Percentiles rank a stretch among this genome's conserved stretches.
Conservation (phyloP, 2,329 filamentous ascomycete species). For the Trichoderma brevicompactum region DNA sequence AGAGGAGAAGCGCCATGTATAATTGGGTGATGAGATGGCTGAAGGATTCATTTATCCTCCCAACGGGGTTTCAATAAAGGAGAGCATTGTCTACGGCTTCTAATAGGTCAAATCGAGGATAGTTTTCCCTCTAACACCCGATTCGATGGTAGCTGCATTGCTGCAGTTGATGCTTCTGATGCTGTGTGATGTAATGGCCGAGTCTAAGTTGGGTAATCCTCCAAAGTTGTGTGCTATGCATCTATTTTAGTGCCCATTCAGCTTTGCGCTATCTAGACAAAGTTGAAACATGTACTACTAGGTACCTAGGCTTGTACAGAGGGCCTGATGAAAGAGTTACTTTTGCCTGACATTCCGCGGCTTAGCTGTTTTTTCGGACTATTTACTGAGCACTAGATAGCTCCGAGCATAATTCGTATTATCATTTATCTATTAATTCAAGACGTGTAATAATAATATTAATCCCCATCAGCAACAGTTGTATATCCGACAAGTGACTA, state of each 20-base stretch:
- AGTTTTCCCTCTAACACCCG: background rate
- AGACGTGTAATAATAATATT: no score
- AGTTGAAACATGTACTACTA: background rate
- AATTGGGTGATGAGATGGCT: conserved; percentile 7
- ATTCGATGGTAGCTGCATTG: background rate
- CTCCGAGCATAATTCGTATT: no score
- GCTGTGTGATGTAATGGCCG: conserved; percentile 22
- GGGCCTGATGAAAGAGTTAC: background rate
- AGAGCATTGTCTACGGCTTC: background rate
- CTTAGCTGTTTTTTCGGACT: no score
- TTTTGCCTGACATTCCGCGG: background rate
- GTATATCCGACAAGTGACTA: no score
- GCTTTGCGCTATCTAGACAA: conserved; percentile 5
- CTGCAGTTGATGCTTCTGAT: background rate
- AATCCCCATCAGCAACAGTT: no score
- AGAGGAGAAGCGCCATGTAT: conserved; percentile 1
- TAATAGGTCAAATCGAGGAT: background rate
- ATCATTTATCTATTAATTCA: no score
- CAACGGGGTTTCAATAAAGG: background rate
- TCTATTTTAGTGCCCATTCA: conserved; percentile 6
- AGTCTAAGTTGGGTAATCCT: background rate
- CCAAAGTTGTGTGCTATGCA: background rate
- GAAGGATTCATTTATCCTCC: background rate
- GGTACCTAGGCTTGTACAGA: background rate
- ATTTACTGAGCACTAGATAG: no score